Conservation (phyloP, 2,329 filamentous ascomycete genomes). For the Dactylellina leptospora region DNA sequence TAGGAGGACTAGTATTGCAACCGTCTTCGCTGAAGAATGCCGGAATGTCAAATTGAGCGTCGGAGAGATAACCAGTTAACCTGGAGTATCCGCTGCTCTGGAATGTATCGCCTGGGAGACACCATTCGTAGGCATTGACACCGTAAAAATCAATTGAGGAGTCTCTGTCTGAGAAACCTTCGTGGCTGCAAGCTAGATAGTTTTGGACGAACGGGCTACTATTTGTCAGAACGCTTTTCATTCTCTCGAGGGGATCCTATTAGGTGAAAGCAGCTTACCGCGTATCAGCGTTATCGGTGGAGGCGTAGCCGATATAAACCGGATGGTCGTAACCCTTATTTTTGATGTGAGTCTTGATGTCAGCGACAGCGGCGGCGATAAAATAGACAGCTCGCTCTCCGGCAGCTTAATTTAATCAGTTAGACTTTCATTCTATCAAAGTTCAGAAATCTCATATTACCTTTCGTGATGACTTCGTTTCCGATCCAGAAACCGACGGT, state of each 20-base stretch:
- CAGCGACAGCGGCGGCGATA: conserved; percentile 80
- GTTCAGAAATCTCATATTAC: conserved; percentile 4
- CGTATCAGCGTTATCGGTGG: conserved; percentile 79
- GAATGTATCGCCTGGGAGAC: conserved; percentile 71
- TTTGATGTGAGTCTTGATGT: conserved; percentile 83
- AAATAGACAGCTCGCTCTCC: conserved; percentile 76
- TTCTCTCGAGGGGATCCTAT: neutral
- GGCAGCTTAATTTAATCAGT: conserved; percentile 58
- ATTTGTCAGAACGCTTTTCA: neutral
- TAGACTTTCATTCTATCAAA: neutral
- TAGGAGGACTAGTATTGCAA: conserved; percentile 74
- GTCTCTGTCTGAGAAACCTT: conserved; percentile 68
- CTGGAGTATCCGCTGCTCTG: conserved; percentile 72
- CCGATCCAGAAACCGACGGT: conserved; percentile 85
- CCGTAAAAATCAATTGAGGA: conserved; percentile 72
- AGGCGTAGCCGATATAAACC: conserved; percentile 86
- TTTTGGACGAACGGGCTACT: conserved; percentile 68
- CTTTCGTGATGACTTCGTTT: conserved; percentile 80
- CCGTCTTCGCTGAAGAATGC: conserved; percentile 83
- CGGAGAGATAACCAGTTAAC: conserved; percentile 72
- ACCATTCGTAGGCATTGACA: conserved; percentile 79
- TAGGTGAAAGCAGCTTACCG: conserved; percentile 58
- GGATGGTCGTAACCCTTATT: conserved; percentile 75
- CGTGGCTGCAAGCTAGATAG: conserved; percentile 80
- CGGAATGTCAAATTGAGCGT: conserved; percentile 71